A percentile compares a stretch with the other conserved stretches of the same genome.
phyloP scores from a whole-genome alignment of 2,329 filamentous ascomycete species.

The Aspergillus proliferans region DNA sequence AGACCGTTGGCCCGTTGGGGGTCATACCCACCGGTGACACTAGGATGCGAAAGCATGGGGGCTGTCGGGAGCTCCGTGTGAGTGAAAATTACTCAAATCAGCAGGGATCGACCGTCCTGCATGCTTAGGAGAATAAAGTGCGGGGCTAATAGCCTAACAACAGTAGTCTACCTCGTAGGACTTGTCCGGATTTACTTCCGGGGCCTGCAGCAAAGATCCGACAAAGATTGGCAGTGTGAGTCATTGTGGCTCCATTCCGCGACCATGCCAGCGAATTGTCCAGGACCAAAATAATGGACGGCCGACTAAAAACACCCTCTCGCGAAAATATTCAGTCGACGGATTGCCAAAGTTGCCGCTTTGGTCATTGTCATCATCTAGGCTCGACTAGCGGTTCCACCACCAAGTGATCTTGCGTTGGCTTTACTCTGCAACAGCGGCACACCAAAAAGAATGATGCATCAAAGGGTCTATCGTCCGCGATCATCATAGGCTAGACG shows the following conservation, averaged over 20 bases:
- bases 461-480: not conserved
- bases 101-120: not conserved
- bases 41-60: not conserved
- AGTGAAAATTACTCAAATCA: not conserved
- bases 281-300: not conserved
- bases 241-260: not conserved
- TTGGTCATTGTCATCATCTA: too few species aligned
- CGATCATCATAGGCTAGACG: not conserved
- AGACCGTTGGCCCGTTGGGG: not conserved
- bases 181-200: not conserved
- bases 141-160: not conserved
- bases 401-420: not conserved
- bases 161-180: not conserved
- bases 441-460: not conserved
- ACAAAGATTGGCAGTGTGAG: not conserved
- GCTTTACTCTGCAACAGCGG: not conserved
- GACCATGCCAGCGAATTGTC: not conserved
- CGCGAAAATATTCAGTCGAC: too few species aligned
- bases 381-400: not conserved
- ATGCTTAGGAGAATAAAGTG: not conserved
- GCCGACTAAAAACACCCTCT: not conserved
- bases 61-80: not conserved
- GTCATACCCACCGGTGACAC: not conserved
- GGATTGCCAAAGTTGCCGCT: too few species aligned
- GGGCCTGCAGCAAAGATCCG: too few species aligned